Base-by-base conservation (phyloP, 805 yeast genomes). In the Danielozyma ontarioensis region DNA sequence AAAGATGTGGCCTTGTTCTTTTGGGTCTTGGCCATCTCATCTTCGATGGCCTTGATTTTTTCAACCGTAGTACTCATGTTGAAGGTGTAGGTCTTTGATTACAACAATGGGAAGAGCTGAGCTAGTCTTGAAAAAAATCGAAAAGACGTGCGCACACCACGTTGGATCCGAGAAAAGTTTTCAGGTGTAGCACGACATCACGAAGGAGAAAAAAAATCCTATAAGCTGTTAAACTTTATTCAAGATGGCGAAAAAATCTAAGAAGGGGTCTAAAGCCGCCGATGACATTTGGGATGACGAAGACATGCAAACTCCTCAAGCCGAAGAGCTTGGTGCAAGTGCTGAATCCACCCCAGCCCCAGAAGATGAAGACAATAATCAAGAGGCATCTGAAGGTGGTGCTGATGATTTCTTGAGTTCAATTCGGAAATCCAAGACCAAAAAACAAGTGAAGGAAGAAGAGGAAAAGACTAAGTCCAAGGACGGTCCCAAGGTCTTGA, bases 11-110 rank as follows among this genome's bases (percentile, higher is more conserved):
- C 95, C 78, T 93, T 93, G 68, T 93, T 93, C 68, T 90, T 93
- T 59, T 93, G 99, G 53, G 99, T 93, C 52, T 74, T 74, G 67
- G 97, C 89, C 98, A 90, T 90, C 72, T 90, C 98, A 64, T 83
- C 93, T 64, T 90, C 97, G 70, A 89, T 84, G 66, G 82, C 80
- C 67, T 83, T 80, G 55, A 83, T 83, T 57, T 83, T 74, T 45
- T 68, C 73, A 19, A 66, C 74, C 4, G 74, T 67, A 13, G 74
- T 68, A 70, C 65, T 64, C 21, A 32, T 47, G 43, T 25, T 19
- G 22, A 19, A 19, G 22, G 10, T 19, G 22, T 6, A n/a, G 6
- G n/a, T 14, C 10, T 6, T n/a, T n/a, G n/a, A n/a, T n/a, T 10
- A 25, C 6, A 5, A 25, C 10, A 12, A 8, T 21, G 11, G 10